These are phyloP conservation scores for Colletotrichum falcatum DNA, from an alignment of 2,329 filamentous ascomycete genomes.

Conservation along the genomic window DNA sequence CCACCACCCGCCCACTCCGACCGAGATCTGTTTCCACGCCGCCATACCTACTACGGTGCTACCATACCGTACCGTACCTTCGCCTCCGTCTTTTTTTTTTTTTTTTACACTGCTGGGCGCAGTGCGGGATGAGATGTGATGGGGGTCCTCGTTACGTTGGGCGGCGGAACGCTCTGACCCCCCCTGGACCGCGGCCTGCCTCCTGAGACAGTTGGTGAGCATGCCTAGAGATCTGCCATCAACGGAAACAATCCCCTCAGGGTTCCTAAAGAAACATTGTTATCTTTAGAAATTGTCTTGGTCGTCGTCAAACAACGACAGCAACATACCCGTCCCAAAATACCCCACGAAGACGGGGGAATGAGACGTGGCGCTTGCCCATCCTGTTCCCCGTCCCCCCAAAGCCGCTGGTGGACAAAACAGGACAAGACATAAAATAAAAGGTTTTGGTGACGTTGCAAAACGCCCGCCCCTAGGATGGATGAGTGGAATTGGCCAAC, in stretches of 20 bases:
- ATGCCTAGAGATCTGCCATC: constrained; percentile 36
- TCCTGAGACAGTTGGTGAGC: constrained; percentile 34
- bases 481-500: constrained; percentile 49
- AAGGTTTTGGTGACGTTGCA: constrained; percentile 24
- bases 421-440: constrained; percentile 15
- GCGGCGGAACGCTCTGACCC: constrained; percentile 3
- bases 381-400: constrained; percentile 15
- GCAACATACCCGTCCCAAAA: background rate
- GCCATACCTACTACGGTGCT: too few relatives aligned
- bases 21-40: constrained; percentile 29
- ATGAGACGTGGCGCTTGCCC: constrained; percentile 21
- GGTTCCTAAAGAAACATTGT: constrained; percentile 13
- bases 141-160: constrained; percentile 12
- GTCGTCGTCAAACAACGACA: background rate
- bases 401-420: constrained; percentile 15
- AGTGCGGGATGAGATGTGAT: background rate
- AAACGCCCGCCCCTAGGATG: constrained; percentile 30
- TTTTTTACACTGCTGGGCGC: background rate
- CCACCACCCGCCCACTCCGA: constrained; percentile 27
- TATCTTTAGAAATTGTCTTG: constrained; percentile 21
- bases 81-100: background rate
- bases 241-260: constrained; percentile 21
- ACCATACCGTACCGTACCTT: background rate
- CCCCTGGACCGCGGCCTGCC: constrained; percentile 21
- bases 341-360: constrained; percentile 7